These are phyloP conservation scores for Pseudonitzschia pungens DNA, from an alignment of 108 stramenopile genomes.

Conservation along the genomic window DNA sequence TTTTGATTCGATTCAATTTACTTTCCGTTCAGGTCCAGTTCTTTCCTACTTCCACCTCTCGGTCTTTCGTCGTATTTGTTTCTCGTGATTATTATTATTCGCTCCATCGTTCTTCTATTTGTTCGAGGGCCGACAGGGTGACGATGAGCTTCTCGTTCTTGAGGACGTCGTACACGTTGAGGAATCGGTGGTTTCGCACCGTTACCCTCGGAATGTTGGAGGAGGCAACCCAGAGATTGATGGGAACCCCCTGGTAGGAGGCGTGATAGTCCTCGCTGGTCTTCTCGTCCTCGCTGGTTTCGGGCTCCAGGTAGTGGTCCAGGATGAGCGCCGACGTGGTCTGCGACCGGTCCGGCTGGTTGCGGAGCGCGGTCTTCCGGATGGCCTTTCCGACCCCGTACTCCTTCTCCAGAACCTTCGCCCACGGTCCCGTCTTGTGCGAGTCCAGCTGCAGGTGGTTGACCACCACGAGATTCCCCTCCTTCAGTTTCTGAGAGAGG, in stretches of 20 bases:
- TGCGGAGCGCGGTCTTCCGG: constrained; percentile 22
- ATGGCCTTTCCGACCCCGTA: constrained; percentile 51
- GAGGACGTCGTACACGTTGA: constrained; percentile 78
- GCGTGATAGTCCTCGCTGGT: constrained; percentile 11
- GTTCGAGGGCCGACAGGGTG: constrained; percentile 57
- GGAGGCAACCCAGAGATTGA: constrained; percentile 72
- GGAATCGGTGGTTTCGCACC: constrained; percentile 53
- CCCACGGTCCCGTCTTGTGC: constrained; percentile 71
- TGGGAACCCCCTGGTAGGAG: constrained; percentile 63
- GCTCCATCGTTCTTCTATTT: constrained; percentile 63
- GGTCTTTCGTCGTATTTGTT: neutral
- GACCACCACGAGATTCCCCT: constrained; percentile 77
- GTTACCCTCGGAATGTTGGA: constrained; percentile 62
- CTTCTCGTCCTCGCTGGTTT: constrained; percentile 20
- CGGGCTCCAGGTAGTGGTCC: constrained; percentile 52
- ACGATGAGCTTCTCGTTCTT: constrained; percentile 77
- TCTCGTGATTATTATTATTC: neutral
- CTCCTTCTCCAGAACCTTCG: constrained; percentile 37
- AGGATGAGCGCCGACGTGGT: constrained; percentile 59
- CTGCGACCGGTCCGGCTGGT: neutral
- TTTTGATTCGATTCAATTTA: no score
- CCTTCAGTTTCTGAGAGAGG: constrained; percentile 76
- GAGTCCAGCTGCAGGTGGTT: constrained; percentile 54
- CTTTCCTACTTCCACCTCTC: neutral
- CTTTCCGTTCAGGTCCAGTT: no score